These are phyloP conservation scores for Penicillium sp. DNA, from an alignment of 2,329 filamentous ascomycete genomes.

Conservation along the genomic window DNA sequence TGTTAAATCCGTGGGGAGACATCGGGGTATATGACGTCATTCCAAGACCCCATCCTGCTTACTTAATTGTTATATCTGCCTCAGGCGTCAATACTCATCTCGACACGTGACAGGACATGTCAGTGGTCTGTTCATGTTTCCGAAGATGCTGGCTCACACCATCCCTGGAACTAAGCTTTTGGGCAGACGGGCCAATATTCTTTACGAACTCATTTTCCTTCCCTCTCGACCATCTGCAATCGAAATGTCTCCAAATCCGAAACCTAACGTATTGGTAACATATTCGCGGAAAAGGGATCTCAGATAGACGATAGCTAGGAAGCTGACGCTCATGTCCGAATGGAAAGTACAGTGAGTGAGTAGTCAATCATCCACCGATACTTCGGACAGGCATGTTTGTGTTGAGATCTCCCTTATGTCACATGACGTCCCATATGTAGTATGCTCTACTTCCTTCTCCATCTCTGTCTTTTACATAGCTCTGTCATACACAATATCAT, in stretches of 20 bases:
- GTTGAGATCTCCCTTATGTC: no score
- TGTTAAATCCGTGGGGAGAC: not conserved
- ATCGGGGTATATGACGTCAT: not conserved
- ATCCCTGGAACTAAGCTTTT: not conserved
- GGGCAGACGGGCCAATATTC: no score
- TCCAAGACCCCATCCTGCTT: not conserved
- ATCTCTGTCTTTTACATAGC: no score
- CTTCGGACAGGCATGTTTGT: slow-evolving; percentile 17
- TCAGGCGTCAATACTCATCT: not conserved
- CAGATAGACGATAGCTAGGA: not conserved
- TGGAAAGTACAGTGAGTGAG: not conserved
- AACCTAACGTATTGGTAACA: no score
- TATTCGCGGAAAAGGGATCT: not conserved
- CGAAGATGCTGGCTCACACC: no score
- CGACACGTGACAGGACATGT: not conserved
- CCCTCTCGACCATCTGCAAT: no score
- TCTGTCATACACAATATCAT: no score
- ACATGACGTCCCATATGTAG: no score
- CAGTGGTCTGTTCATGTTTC: not conserved
- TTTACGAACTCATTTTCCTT: no score
- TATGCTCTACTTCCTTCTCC: no score
- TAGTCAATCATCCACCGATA: not conserved
- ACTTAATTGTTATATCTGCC: not conserved
- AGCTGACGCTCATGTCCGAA: not conserved
- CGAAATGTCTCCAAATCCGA: no score